Conservation (phyloP, 1,284 basidiomycete species). For the Waitea zeae region DNA sequence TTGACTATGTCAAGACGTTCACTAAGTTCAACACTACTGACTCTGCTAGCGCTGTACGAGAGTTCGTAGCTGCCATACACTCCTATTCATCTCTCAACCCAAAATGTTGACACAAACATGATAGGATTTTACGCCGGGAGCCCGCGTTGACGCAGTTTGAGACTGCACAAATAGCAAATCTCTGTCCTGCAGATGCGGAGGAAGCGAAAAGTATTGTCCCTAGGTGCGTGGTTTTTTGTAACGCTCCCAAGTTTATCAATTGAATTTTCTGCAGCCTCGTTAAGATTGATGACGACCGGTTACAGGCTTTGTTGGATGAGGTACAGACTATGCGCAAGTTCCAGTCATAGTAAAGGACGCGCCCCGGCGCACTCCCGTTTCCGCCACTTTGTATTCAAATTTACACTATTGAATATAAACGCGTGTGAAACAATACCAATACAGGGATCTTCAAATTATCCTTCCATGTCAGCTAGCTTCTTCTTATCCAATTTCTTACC, state of each 20-base stretch:
- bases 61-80: constrained; percentile 31
- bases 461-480: constrained; percentile 55
- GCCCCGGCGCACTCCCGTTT: too few species aligned
- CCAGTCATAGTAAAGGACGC: constrained; percentile 58
- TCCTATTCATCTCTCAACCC: neutral
- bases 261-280: constrained; percentile 35
- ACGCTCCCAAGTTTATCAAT: neutral
- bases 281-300: constrained; percentile 72
- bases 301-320: constrained; percentile 71
- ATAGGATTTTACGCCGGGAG: constrained; percentile 60
- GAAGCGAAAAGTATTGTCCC: constrained; percentile 87
- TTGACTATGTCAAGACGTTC: constrained; percentile 84
- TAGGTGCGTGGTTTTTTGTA: constrained; percentile 28
- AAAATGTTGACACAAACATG: constrained; percentile 16
- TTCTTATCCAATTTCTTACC: constrained; percentile 34
- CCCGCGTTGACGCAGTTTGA: constrained; percentile 77
- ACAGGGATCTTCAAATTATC: too few species aligned
- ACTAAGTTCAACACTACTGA: constrained; percentile 81
- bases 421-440: too few species aligned
- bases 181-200: constrained; percentile 76
- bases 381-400: too few species aligned
- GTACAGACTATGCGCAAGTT: constrained; percentile 83
- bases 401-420: too few species aligned
- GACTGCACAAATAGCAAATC: constrained; percentile 81
- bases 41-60: constrained; percentile 75